These are phyloP conservation scores for Zygosaccharomyces kombuchaensis DNA, from an alignment of 805 yeast species.

Conservation along the genomic window DNA sequence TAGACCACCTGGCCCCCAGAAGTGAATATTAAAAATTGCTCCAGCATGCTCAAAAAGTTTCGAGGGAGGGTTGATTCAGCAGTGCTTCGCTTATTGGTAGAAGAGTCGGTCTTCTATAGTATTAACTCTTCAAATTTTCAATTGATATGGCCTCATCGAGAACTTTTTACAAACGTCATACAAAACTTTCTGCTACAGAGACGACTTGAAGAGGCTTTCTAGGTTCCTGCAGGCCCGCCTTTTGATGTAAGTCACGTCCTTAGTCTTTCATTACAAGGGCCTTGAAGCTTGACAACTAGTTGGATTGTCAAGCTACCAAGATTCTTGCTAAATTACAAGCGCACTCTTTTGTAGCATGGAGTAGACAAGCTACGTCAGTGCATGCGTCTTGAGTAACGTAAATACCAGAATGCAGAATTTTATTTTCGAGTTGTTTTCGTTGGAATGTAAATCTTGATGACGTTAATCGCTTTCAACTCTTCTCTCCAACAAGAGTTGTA, in stretches of 20 bases:
- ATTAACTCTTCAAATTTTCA: background rate
- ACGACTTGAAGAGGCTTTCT: too few relatives aligned
- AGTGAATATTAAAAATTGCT: slow-evolving; percentile 32
- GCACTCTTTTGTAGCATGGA: background rate
- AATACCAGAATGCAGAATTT: too few relatives aligned
- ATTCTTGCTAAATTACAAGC: background rate
- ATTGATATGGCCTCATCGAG: background rate
- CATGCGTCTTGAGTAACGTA: background rate
- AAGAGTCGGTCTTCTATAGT: background rate
- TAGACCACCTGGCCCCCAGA: slow-evolving; percentile 31
- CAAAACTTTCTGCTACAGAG: background rate
- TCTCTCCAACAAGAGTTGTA: background rate
- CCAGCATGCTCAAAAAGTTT: slow-evolving; percentile 23
- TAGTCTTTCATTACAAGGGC: background rate
- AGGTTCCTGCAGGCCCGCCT: too few relatives aligned
- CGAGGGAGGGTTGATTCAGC: background rate
- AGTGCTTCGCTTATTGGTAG: background rate
- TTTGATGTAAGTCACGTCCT: too few relatives aligned
- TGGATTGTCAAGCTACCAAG: background rate
- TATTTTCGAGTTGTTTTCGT: background rate
- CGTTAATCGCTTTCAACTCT: background rate
- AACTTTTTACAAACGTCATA: background rate
- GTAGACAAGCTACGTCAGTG: background rate
- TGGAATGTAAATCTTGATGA: background rate
- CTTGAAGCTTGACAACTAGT: background rate